Evolutionary conservation across 371 early-diverging fungal genomes (phyloP), one percentile per base, ranked within the genome.

Genomic region (Lichtheimia ornata): DNA sequence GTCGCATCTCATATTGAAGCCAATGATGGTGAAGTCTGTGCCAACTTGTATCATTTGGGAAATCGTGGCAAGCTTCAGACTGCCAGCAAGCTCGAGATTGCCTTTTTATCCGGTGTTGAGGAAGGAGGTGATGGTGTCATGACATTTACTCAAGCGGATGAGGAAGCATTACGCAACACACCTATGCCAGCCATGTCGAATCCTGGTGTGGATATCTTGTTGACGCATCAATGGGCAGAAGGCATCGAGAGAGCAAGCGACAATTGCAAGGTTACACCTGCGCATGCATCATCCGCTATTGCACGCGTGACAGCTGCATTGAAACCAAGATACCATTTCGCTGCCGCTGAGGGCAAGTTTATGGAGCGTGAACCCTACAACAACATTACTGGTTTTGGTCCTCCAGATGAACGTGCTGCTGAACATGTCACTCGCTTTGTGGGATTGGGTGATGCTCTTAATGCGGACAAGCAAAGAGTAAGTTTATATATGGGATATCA

Each of bases 301-400:
- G 73, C 90, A 18, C 70, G 71, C 35, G 50, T 86, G 11, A 77
- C 84, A 5, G 61, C 72, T 35, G 64, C 71, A 12, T 63, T 93
- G 24, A 85, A 90, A 64, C 97, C 97, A 6, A 79, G 94, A 41
- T 97, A 96, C 69, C 94, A 94, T 66, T 94, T 97, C 82, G 89
- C 93, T 9, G 66, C 88, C 0, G 73, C 84, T 1, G 86, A 84
- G 61, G 69, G 69, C 20, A 50, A 70, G 13, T 95, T 94, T 65
- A 92, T 83, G 62, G 95, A 97, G 74, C 78, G 96, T 5, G 89
- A 90, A 50, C 96, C 97, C 14, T 96, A 90, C 73, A 73, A 68
- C 53, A 91, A 93, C 67, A 70, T 66, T 49, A 64, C 69, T 50
- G 77, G 70, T 25, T 66, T 76, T 47, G 79, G 73, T 12, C 70